A percentile compares a stretch with the other conserved stretches of the same genome.
phyloP scores from a whole-genome alignment of 139 green algal genomes.

The Coccomyxa sp. region DNA sequence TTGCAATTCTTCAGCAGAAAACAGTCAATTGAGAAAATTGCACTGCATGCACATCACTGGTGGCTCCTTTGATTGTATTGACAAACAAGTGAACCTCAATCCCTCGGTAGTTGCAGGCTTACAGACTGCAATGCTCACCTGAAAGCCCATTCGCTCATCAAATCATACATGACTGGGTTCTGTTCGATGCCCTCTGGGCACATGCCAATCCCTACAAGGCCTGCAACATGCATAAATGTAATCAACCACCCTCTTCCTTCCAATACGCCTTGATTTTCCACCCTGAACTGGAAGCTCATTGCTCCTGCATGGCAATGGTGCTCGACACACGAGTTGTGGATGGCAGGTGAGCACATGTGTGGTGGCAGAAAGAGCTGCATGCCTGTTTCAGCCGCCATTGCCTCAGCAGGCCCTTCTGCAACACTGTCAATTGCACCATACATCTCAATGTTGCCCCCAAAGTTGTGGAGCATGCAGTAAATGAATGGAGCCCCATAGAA shows the following conservation, averaged over 20 bases:
- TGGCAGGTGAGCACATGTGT: no score
- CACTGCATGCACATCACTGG: neutral
- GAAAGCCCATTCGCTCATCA: conserved; percentile 19
- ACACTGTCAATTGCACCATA: conserved; percentile 25
- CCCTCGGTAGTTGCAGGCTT: neutral
- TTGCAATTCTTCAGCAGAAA: neutral
- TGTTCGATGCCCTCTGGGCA: conserved; percentile 40
- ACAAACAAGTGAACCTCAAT: no score
- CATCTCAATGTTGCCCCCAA: conserved; percentile 39
- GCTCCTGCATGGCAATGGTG: neutral
- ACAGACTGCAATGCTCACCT: neutral
- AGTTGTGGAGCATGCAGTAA: conserved; percentile 55
- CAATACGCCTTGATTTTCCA: no score
- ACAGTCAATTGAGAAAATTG: neutral
- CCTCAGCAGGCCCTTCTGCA: neutral
- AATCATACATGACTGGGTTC: conserved; percentile 42
- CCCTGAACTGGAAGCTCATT: neutral
- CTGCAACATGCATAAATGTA: no score
- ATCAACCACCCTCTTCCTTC: no score
- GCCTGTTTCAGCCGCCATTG: neutral
- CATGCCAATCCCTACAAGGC: conserved; percentile 30
- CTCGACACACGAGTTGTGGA: no score
- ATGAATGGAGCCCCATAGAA: conserved; percentile 35
- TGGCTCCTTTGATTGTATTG: no score
- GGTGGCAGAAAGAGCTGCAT: neutral